A percentile compares a stretch with the other conserved stretches of the same genome.
These are phyloP conservation scores for Lentinula boryana DNA, from an alignment of 768 basidiomycete genomes.

Conservation along the genomic window DNA sequence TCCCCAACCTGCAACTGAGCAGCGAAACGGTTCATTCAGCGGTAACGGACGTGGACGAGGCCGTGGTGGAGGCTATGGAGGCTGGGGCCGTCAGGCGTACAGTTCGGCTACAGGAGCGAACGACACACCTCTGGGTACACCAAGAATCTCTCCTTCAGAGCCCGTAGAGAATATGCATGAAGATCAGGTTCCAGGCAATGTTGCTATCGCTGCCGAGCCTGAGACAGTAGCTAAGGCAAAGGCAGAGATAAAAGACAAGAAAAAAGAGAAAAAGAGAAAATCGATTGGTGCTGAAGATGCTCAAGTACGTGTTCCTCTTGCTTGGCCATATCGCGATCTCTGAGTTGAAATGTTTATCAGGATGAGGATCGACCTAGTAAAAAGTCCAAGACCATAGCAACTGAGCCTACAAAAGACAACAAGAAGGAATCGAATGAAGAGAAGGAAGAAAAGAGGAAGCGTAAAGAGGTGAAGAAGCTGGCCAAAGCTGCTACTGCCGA, in stretches of 20 bases:
- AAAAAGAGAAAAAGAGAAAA: constrained; percentile 33
- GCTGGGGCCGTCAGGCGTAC: constrained; percentile 19
- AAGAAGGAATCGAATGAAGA: neutral
- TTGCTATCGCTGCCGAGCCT: neutral
- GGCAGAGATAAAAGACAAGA: constrained; percentile 24
- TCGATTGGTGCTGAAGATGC: constrained; percentile 21
- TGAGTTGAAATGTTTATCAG: neutral
- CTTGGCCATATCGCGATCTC: neutral
- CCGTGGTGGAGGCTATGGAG: constrained; percentile 27
- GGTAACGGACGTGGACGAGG: constrained; percentile 20
- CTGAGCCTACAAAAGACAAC: constrained; percentile 15
- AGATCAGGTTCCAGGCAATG: constrained; percentile 11
- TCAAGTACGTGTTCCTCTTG: constrained; percentile 12
- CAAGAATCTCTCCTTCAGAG: constrained; percentile 41
- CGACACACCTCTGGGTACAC: constrained; percentile 63
- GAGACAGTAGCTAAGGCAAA: constrained; percentile 3
- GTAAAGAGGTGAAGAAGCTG: constrained; percentile 12
- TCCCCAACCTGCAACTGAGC: constrained; percentile 10
- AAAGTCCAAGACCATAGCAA: constrained; percentile 25
- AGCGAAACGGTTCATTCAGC: constrained; percentile 9
- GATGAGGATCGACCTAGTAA: constrained; percentile 15
- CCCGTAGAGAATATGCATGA: constrained; percentile 5
- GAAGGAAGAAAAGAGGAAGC: constrained; percentile 13
- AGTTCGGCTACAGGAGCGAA: constrained; percentile 57
- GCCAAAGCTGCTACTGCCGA: constrained; percentile 11